Conservation (phyloP, 2,329 filamentous ascomycete genomes). For the Rutstroemia sp. region DNA sequence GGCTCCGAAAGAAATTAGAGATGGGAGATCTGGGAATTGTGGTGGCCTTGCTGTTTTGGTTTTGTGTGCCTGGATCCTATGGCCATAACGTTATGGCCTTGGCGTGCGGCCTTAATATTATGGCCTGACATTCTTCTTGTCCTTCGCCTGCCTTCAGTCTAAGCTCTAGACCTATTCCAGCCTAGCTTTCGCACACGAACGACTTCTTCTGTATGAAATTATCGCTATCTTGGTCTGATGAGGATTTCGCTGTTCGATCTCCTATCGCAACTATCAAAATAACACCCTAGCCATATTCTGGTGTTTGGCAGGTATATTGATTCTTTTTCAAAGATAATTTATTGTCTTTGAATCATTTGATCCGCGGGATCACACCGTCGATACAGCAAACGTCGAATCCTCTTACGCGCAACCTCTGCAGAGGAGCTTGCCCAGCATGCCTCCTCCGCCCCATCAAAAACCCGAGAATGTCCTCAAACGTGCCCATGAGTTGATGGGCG, state of each 20-base stretch:
- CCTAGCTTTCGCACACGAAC: conserved; percentile 8
- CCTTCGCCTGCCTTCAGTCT: neutral
- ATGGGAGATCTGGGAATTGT: no score
- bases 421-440: conserved; percentile 39
- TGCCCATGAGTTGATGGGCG: conserved; percentile 96
- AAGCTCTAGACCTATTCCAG: neutral
- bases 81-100: no score
- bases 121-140: no score
- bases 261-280: conserved; percentile 6
- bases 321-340: conserved; percentile 2
- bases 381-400: neutral
- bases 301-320: neutral
- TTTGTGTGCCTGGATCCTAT: no score
- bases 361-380: neutral
- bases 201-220: conserved; percentile 4
- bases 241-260: neutral
- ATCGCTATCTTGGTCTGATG: neutral
- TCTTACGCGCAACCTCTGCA: neutral
- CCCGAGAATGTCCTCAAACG: conserved; percentile 99
- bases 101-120: no score
- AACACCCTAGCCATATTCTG: neutral
- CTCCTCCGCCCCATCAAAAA: conserved; percentile 90
- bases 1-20: no score
- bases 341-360: conserved; percentile 3
- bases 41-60: no score